Evolutionary conservation across 1,139 yeast species (phyloP).

Genomic region (Nakaseomyces glabratus): DNA sequence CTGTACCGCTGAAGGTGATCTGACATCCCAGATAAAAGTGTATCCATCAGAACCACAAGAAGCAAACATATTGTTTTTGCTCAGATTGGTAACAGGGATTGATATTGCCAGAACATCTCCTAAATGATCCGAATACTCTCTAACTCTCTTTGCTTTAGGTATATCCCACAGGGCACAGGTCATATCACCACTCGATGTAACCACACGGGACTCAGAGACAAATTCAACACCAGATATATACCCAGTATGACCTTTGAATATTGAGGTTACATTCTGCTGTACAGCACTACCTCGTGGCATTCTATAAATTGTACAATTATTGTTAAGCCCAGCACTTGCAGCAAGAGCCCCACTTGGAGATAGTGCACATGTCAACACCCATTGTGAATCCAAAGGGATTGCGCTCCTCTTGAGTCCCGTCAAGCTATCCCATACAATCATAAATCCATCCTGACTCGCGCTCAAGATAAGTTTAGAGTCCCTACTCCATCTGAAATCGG

Average conservation of each 20-base stretch:
- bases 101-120: constrained; percentile 67
- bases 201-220: constrained; percentile 43
- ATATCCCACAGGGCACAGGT: constrained; percentile 78
- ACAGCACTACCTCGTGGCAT: constrained; percentile 32
- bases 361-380: constrained; percentile 70
- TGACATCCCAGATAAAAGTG: constrained; percentile 62
- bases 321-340: constrained; percentile 80
- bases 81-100: constrained; percentile 17
- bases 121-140: constrained; percentile 62
- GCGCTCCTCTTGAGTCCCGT: constrained; percentile 68
- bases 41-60: constrained; percentile 74
- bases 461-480: constrained; percentile 55
- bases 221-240: constrained; percentile 73
- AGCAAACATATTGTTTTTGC: constrained; percentile 37
- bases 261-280: constrained; percentile 41
- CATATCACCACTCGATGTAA: constrained; percentile 81
- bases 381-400: constrained; percentile 59
- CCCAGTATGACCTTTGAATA: constrained; percentile 73
- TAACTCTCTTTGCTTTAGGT: constrained; percentile 43
- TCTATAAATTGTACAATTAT: constrained; percentile 63
- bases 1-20: constrained; percentile 47
- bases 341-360: constrained; percentile 57
- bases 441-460: constrained; percentile 81
- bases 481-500: constrained; percentile 58
- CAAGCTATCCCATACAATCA: constrained; percentile 75